Evolutionary conservation across 768 basidiomycete species (phyloP), one percentile per base, ranked within the genome.

Genomic region (Trametes sanguinea): DNA sequence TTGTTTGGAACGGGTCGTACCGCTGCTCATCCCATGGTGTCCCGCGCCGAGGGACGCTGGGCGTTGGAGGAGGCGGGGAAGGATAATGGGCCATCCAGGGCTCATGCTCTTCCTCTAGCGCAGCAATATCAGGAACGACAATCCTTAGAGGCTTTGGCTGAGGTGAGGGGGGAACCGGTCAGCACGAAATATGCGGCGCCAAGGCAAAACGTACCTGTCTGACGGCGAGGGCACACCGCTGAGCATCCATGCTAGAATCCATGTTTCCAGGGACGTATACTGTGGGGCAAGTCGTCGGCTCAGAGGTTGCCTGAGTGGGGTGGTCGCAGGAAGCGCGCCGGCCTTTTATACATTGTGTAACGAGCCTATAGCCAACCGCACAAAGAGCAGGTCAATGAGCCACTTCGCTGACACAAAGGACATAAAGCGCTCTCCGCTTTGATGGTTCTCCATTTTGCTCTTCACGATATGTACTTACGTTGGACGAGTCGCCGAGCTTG

Each of bases 21-120:
- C 58, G 58, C 39, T 64, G 58, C 13, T 54, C 46, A 13, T 63
- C 63, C 10, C 56, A 29, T 4, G 57, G 51, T 27, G 44, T 45
- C n/a, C 16, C 47, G 22, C 48, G 39, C 53, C 57, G 53, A 13
- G 39, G 16, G 30, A 35, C 6, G 32, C 43, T 51, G 13, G 62
- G 57, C 2, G 57, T 59, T 17, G 62, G 46, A 0, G 62, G 62
- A 0, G 62, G 62, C 8, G 62, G 57, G 3, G 47, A 59, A 6
- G 62, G 62, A n/a, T 51, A 54, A 2, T 39, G 40, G 27, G 22
- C 17, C 40, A 10, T 46, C 44, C 46, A 51, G 30, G 43, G 47
- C 13, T 60, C 62, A 6, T 57, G 54, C 4, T 47, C 39, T 2
- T 51, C 54, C 22, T 56, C 47, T 16, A 14, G 13, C 32, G n/a